Evolutionary conservation across 208 protist species (phyloP).

Genomic region (Trypanosoma avium): DNA sequence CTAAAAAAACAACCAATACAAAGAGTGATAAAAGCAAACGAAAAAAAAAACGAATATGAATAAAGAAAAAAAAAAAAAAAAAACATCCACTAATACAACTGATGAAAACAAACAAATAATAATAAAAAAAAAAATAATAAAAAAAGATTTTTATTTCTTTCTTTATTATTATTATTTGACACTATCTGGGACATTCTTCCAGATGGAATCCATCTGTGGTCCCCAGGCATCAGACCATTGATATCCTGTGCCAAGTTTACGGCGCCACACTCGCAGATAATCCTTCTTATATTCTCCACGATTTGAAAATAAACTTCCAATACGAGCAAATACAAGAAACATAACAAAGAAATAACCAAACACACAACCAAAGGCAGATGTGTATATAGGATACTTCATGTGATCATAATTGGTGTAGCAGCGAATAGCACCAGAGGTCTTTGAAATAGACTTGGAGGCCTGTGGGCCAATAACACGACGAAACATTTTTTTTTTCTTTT

Average conservation of each 20-base stretch:
- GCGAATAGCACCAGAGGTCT: constrained; percentile 30
- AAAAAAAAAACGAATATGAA: too few relatives aligned
- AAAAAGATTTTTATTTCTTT: not conserved
- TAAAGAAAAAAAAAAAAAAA: too few relatives aligned
- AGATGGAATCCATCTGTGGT: constrained; percentile 75
- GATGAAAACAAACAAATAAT: too few relatives aligned
- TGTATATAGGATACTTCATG: constrained; percentile 81
- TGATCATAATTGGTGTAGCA: constrained; percentile 81
- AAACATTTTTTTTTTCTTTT: constrained; percentile 49
- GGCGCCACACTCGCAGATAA: constrained; percentile 80
- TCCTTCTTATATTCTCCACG: constrained; percentile 78
- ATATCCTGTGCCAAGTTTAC: constrained; percentile 88
- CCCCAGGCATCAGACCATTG: constrained; percentile 89
- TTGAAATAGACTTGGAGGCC: constrained; percentile 30
- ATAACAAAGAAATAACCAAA: constrained; percentile 74
- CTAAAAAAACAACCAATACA: too few relatives aligned
- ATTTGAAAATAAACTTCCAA: constrained; percentile 43
- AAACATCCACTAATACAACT: too few relatives aligned
- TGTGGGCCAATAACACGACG: constrained; percentile 64
- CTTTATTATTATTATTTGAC: constrained; percentile 41
- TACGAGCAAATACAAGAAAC: constrained; percentile 70
- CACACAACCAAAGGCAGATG: constrained; percentile 35
- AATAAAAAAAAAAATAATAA: constrained; percentile 14
- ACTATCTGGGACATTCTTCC: constrained; percentile 73
- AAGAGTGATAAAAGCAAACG: too few relatives aligned